Base-by-base conservation (phyloP, 2,329 filamentous ascomycete species). In the Fusarium kyushuense region DNA sequence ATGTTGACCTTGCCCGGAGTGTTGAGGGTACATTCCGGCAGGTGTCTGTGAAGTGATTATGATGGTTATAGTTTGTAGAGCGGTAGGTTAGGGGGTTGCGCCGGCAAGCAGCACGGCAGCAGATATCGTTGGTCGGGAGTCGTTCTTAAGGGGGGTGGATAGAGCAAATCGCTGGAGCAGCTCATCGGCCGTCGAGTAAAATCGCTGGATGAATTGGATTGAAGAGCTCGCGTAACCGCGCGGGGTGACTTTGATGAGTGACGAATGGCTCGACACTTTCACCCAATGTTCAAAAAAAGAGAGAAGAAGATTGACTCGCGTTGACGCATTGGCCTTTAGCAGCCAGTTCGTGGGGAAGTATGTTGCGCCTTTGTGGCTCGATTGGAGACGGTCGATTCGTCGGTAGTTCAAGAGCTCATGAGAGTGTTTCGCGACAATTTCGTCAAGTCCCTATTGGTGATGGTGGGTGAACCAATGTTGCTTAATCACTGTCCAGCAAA, bases 1-100 rank as follows among this genome's bases (percentile, higher is more conserved):
- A 82, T 90, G 90, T 78, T 93, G 91, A 78, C 89, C 88, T 81
- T 90, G 89, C 77, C 67, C 67, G 58, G 63, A 89, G 76, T 84
- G 85, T 79, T 92, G 89, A 76, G 88, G 89, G 84, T 90, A 94
- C 91, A 94, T 94, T 78, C 85, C 84, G 79, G 70, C 54, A 71
- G 63, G 63, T 54, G 69, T 56, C 63, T 59, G 57, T 48, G 56
- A 56, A 62, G 54, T 58, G 58, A 66, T 56, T 54, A 58, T 62
- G 48, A 46, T 54, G 58, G 55, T 57, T 59, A 70, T 36, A 56
- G 32, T 33, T 40, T 46, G 57, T 53, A 57, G 53, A 62, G 62
- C 51, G 63, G 62, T 43, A 61, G 71, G 58, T 62, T 63, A 54
- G 63, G 54, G 46, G 56, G 60, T 65, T 69, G 74, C 73, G 73